Conservation (phyloP, 148 eudicot species). For the Vaccinium myrtillus region DNA sequence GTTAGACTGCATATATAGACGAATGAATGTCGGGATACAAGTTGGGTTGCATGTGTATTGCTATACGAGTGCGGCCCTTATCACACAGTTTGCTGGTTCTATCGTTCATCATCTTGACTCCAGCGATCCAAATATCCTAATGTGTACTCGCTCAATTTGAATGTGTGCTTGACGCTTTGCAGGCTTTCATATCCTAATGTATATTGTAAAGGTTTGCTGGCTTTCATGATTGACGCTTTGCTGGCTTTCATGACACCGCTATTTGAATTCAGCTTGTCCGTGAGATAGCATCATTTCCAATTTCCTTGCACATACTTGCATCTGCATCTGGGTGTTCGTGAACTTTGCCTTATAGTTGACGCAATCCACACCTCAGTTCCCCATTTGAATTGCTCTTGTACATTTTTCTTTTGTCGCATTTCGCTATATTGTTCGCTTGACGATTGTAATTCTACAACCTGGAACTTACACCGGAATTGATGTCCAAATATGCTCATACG, state of each 20-base stretch:
- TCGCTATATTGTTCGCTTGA: neutral
- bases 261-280: neutral
- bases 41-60: neutral
- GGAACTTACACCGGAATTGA: neutral
- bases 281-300: neutral
- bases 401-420: neutral
- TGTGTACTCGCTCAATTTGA: neutral
- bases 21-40: neutral
- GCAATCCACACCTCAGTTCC: neutral
- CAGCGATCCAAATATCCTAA: neutral
- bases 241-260: neutral
- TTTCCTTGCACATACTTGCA: neutral
- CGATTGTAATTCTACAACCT: neutral
- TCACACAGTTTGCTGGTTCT: neutral
- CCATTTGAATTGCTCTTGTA: neutral
- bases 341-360: neutral
- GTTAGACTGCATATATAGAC: neutral
- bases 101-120: neutral
- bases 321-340: neutral
- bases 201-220: neutral
- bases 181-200: neutral
- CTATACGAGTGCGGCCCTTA: neutral
- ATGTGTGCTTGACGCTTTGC: neutral
- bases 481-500: neutral
- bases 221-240: neutral